Percentiles rank a stretch among this genome's conserved stretches.
phyloP scores from a whole-genome alignment of 2,329 filamentous ascomycete genomes.

The Colletotrichum liriopes region DNA sequence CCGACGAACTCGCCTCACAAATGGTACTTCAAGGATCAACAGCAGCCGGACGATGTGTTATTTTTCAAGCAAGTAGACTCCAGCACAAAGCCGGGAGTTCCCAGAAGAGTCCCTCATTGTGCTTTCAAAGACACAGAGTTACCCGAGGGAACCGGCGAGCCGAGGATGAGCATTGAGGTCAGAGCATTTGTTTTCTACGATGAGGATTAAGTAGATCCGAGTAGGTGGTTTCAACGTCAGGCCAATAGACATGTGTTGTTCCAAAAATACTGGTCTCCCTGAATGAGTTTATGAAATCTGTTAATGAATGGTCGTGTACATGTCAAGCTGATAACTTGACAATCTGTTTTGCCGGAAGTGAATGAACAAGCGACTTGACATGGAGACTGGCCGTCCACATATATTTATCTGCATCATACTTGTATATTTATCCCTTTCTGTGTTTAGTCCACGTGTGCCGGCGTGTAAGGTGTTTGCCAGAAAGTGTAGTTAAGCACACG shows the following conservation, averaged over 20 bases:
- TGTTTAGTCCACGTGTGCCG: constrained; percentile 3
- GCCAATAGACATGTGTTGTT: rapidly evolving
- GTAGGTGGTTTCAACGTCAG: background rate
- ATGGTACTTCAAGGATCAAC: constrained; percentile 69
- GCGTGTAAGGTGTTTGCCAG: too few species aligned
- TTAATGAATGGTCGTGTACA: background rate
- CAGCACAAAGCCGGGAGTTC: constrained; percentile 62
- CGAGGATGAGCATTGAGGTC: constrained; percentile 80
- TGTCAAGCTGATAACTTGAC: background rate
- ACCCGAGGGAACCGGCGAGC: constrained; percentile 69
- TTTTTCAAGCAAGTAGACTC: constrained; percentile 78
- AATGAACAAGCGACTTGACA: background rate
- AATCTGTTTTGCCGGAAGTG: background rate
- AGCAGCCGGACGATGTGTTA: constrained; percentile 68
- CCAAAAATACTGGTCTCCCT: too few species aligned
- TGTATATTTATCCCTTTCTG: constrained; percentile 15
- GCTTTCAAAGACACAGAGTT: constrained; percentile 61
- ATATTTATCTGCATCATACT: background rate
- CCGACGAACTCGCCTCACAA: constrained; percentile 61
- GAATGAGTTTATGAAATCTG: background rate
- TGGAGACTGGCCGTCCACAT: constrained; percentile 9
- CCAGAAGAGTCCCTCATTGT: constrained; percentile 65
- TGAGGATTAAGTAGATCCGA: constrained; percentile 33
- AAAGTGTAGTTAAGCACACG: too few species aligned
- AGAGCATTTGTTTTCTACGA: constrained; percentile 74